Evolutionary conservation across 106 monocot genomes (phyloP).

Genomic region (Dendrobium officinale): DNA sequence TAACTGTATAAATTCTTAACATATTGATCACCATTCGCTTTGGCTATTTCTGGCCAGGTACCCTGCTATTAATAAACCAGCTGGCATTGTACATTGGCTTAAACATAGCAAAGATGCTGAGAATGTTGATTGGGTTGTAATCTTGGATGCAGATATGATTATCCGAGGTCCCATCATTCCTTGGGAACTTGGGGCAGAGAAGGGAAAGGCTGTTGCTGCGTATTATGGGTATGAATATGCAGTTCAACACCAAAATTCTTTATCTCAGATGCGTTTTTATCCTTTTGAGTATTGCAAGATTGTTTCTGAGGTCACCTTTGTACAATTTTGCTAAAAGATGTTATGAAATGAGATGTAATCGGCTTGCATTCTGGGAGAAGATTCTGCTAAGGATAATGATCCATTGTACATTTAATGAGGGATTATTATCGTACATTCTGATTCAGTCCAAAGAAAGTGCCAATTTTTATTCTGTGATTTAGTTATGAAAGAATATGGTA

Average conservation of each 20-base stretch:
- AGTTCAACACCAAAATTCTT: background rate
- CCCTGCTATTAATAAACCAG: slow-evolving; percentile 98
- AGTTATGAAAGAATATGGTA: background rate
- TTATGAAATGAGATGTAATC: slow-evolving; percentile 1
- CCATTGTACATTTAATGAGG: background rate
- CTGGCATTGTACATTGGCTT: slow-evolving; percentile 91
- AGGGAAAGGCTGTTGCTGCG: slow-evolving; percentile 92
- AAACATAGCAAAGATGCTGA: slow-evolving; percentile 79
- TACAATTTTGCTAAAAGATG: background rate
- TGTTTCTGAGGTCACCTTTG: background rate
- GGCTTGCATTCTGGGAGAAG: slow-evolving; percentile 1
- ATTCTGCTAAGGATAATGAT: background rate
- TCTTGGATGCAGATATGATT: slow-evolving; percentile 97
- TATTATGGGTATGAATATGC: slow-evolving; percentile 74
- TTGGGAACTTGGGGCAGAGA: slow-evolving; percentile 94
- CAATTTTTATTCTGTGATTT: background rate
- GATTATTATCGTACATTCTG: background rate
- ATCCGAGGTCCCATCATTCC: slow-evolving; percentile 90
- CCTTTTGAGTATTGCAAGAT: background rate
- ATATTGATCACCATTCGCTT: slow-evolving; percentile 4
- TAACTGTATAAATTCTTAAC: background rate
- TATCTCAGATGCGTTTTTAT: background rate
- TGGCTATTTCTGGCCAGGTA: slow-evolving; percentile 51
- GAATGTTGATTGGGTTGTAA: slow-evolving; percentile 97
- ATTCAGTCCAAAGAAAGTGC: background rate